These are phyloP conservation scores for Tetrapisispora nanseiensis DNA, from an alignment of 805 yeast species.

Conservation along the genomic window DNA sequence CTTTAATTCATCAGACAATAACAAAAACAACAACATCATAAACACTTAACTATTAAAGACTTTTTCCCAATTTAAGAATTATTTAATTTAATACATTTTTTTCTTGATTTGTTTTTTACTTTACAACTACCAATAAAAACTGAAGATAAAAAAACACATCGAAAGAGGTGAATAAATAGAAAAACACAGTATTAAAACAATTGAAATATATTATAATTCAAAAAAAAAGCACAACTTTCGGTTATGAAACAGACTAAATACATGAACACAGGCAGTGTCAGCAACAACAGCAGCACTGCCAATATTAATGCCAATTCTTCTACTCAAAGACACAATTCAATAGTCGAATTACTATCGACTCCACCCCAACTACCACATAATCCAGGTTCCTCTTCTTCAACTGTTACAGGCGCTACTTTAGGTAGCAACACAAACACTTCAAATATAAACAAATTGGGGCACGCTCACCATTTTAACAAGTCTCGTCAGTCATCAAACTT, in stretches of 20 bases:
- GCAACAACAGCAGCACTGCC: constrained; percentile 1
- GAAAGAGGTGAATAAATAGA: no score
- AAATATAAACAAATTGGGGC: constrained; percentile 1
- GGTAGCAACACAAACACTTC: constrained; percentile 6
- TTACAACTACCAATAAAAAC: no score
- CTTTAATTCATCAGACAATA: no score
- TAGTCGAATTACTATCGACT: constrained; percentile 63
- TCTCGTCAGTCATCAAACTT: constrained; percentile 3
- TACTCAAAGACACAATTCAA: constrained; percentile 45
- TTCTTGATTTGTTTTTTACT: no score
- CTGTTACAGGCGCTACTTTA: constrained; percentile 6
- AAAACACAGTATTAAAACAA: no score
- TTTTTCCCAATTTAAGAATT: background rate
- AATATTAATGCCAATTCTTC: background rate
- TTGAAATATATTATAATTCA: background rate
- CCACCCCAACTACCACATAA: constrained; percentile 55
- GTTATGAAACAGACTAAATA: constrained; percentile 2
- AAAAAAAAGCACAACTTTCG: background rate
- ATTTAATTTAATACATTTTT: no score
- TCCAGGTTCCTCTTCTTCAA: background rate
- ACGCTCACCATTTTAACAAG: constrained; percentile 2
- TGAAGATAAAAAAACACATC: no score
- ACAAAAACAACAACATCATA: background rate
- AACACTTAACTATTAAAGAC: background rate
- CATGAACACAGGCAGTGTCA: background rate